Conservation (phyloP, 768 basidiomycete species). For the Russula emetica region DNA sequence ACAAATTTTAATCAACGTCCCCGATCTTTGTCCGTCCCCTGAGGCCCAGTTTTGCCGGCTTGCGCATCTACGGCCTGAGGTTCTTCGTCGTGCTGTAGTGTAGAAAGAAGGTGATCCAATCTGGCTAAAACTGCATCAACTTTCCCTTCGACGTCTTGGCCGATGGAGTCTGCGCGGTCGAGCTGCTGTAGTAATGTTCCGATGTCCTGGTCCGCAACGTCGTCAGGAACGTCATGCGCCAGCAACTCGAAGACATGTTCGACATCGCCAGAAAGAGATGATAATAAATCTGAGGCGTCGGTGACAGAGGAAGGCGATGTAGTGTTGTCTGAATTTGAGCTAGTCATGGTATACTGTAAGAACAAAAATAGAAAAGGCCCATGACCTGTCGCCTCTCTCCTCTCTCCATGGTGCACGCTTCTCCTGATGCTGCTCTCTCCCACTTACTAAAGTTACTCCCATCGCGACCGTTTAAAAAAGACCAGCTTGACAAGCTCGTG, state of each 20-base stretch:
- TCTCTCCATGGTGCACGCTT: conserved; percentile 21
- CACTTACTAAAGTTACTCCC: conserved; percentile 17
- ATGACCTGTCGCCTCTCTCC: not conserved
- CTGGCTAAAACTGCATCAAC: conserved; percentile 58
- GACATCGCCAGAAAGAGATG: conserved; percentile 39
- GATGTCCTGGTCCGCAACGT: conserved; percentile 42
- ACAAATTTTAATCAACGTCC: not conserved
- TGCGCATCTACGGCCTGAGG: not conserved
- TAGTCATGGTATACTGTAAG: not conserved
- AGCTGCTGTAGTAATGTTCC: conserved; percentile 52
- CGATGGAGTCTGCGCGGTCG: conserved; percentile 55
- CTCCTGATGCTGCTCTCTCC: conserved; percentile 25
- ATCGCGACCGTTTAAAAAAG: conserved; percentile 21
- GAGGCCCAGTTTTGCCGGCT: not conserved
- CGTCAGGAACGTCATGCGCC: conserved; percentile 31
- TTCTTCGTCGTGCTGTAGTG: conserved; percentile 37
- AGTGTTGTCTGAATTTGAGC: conserved; percentile 2
- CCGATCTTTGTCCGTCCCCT: not conserved
- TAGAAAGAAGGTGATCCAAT: conserved; percentile 50
- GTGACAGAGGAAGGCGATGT: conserved; percentile 7
- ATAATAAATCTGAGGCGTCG: not conserved
- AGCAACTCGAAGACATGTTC: conserved; percentile 35
- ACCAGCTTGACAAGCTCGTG: conserved; percentile 20
- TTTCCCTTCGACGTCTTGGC: conserved; percentile 55
- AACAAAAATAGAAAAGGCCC: not conserved